Evolutionary conservation across 1,139 yeast genomes (phyloP).

Genomic region (Sugiyamaella paludigena): DNA sequence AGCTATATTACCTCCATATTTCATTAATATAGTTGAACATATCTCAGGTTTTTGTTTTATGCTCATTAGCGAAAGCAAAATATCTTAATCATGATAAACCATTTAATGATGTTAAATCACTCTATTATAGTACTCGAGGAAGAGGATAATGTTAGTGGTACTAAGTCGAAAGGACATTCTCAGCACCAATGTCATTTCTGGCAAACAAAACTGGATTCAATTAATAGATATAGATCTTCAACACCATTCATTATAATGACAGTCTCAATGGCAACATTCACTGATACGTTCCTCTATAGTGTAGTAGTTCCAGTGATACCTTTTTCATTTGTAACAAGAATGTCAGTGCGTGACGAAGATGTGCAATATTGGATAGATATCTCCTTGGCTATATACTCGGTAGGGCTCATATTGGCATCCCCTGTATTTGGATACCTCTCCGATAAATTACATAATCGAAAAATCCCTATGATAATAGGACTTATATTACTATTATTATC

Average conservation of each 20-base stretch:
- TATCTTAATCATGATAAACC: no score
- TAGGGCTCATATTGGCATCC: conserved; percentile 36
- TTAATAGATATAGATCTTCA: neutral
- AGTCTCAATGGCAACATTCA: conserved; percentile 36
- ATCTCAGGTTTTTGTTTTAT: no score
- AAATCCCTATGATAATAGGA: conserved; percentile 37
- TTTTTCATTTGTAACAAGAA: conserved; percentile 33
- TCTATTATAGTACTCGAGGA: no score
- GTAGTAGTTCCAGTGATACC: conserved; percentile 40
- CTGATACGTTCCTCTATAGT: conserved; percentile 37
- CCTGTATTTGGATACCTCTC: conserved; percentile 35
- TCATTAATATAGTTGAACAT: no score
- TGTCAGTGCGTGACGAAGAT: conserved; percentile 29
- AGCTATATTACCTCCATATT: no score
- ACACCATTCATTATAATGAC: conserved; percentile 18
- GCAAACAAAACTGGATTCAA: neutral
- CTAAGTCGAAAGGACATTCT: no score
- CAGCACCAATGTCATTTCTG: neutral
- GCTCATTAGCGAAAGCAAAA: no score
- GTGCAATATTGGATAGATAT: conserved; percentile 34
- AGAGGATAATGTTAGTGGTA: no score
- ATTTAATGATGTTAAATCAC: no score
- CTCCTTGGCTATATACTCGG: conserved; percentile 37
- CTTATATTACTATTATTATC: conserved; percentile 34
- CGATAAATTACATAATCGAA: conserved; percentile 31